These are phyloP conservation scores for Chondrus crispus DNA, from an alignment of 23 red algal genomes.

Conservation along the genomic window DNA sequence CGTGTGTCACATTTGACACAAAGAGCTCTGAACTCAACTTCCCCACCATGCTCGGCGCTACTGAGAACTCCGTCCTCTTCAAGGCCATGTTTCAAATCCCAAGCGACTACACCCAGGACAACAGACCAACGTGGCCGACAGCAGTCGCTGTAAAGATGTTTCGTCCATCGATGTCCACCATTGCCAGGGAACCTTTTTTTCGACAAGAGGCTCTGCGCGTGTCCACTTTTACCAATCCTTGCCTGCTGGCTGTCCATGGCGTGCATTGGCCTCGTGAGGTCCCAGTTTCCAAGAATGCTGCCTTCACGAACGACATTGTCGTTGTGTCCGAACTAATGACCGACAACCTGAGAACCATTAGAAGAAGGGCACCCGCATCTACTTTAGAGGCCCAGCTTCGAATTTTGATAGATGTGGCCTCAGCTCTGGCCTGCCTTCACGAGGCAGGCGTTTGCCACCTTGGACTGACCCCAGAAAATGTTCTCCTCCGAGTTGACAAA, in stretches of 20 bases:
- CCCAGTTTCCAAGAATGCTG: too few species aligned
- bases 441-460: not conserved
- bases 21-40: not conserved
- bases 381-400: not conserved
- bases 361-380: not conserved
- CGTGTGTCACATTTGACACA: not conserved
- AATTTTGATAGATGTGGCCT: slow-evolving; percentile 21
- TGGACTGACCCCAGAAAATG: slow-evolving; percentile 25
- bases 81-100: not conserved
- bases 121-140: not conserved
- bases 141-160: not conserved
- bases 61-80: not conserved
- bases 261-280: not conserved
- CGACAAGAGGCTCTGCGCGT: not conserved
- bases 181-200: not conserved
- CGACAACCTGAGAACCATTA: not conserved
- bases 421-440: slow-evolving; percentile 40
- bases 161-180: not conserved
- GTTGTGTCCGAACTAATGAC: slow-evolving; percentile 47
- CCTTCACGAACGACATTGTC: not conserved
- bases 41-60: not conserved
- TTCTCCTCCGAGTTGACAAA: slow-evolving; percentile 20
- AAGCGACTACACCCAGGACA: not conserved
- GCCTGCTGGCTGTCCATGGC: not conserved
- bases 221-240: not conserved